phyloP scores from a whole-genome alignment of 2,329 filamentous ascomycete species.

The Trichoderma polysporum region DNA sequence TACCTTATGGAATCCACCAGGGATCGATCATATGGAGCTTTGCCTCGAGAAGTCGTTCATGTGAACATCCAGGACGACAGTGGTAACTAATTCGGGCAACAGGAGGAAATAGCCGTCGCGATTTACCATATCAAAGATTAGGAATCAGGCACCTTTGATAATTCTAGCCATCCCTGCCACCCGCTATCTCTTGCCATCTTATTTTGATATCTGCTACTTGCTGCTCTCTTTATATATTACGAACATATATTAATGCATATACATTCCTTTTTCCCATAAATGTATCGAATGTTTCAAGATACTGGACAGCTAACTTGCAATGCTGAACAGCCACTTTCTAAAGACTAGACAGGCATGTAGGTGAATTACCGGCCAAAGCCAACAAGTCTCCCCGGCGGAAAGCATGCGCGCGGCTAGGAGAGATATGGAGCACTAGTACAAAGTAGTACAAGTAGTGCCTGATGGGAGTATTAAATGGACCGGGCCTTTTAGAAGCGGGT shows the following conservation, averaged over 20 bases:
- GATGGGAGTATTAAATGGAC: not conserved
- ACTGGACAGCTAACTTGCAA: no score
- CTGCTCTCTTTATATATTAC: no score
- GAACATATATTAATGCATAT: no score
- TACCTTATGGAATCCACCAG: not conserved
- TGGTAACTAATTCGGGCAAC: not conserved
- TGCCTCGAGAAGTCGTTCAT: not conserved
- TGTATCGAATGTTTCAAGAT: no score
- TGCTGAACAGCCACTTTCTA: no score
- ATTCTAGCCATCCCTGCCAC: no score
- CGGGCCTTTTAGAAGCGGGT: conserved; percentile 7
- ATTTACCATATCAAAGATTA: not conserved
- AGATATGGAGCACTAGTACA: no score
- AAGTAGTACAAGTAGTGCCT: not conserved
- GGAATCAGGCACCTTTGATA: not conserved
- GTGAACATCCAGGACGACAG: not conserved
- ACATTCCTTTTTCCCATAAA: no score
- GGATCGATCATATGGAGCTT: not conserved
- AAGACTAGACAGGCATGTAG: no score
- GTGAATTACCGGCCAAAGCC: no score
- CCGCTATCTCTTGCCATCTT: no score
- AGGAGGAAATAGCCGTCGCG: not conserved
- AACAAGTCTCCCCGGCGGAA: not conserved
- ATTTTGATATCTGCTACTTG: no score
- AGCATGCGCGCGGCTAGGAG: conserved; percentile 1